Conservation (phyloP, 2,329 filamentous ascomycete species). For the Macroventuria anomochaeta region DNA sequence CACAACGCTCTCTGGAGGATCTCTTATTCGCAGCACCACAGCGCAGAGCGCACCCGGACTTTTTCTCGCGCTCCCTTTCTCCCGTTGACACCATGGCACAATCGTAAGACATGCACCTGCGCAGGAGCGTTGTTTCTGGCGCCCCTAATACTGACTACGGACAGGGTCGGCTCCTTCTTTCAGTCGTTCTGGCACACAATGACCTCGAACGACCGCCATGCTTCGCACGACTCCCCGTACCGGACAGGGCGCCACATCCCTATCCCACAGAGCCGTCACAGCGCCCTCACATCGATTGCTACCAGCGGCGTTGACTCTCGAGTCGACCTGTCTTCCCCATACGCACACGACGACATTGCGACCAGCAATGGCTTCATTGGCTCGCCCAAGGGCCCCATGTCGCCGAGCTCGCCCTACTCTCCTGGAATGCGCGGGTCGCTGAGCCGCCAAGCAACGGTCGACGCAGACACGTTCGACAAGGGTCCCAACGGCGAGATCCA, state of each 20-base stretch:
- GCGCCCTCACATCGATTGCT: constrained; percentile 83
- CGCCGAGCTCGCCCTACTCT: constrained; percentile 78
- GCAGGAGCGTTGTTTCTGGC: background rate
- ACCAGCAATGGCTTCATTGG: constrained; percentile 65
- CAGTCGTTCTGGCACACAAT: constrained; percentile 92
- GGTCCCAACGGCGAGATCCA: constrained; percentile 83
- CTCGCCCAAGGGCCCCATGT: constrained; percentile 62
- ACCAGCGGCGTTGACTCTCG: constrained; percentile 87
- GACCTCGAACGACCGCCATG: constrained; percentile 81
- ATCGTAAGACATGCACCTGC: constrained; percentile 36
- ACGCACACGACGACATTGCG: constrained; percentile 73
- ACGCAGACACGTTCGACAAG: constrained; percentile 61
- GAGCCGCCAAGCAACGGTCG: constrained; percentile 68
- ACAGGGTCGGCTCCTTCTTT: constrained; percentile 62
- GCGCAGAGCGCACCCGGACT: constrained; percentile 19
- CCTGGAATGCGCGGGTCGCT: constrained; percentile 85
- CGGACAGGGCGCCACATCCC: constrained; percentile 89
- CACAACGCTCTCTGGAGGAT: constrained; percentile 10
- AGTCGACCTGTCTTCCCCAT: constrained; percentile 79
- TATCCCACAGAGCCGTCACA: constrained; percentile 80
- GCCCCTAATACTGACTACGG: constrained; percentile 31
- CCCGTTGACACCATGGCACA: constrained; percentile 40
- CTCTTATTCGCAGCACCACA: constrained; percentile 3
- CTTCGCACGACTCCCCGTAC: constrained; percentile 90
- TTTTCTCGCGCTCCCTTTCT: constrained; percentile 14